Evolutionary conservation across 768 basidiomycete species (phyloP), one percentile per base, ranked within the genome.

Genomic region (Xerocomus potaroensis): DNA sequence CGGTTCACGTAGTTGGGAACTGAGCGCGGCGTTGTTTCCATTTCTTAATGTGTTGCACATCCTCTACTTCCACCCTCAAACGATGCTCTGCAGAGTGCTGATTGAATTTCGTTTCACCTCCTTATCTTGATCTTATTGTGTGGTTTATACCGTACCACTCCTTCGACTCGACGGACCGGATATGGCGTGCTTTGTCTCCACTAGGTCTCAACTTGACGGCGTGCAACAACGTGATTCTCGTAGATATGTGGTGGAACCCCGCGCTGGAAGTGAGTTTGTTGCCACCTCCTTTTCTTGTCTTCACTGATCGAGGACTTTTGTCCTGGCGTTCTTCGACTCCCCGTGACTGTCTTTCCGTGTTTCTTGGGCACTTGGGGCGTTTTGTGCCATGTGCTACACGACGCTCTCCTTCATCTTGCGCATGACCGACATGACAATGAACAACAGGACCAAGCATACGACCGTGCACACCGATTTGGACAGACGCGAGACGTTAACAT

Each of bases 201-300:
- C 53, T n/a, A 82, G 91, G 92, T 36, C 78, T 97, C 36, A 96
- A 97, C 62, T 63, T 97, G 58, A 92, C 91, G 0, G 84, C 83
- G 30, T 97, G 94, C 68, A 95, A 93, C 64, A 91, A 95, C 54
- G 93, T 97, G 31, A 87, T 97, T 55, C 76, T 97, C 3, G 79
- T 91, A 46, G 95, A 96, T 63, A 69, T 93, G 49, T 97, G 94
- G 93, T 97, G 94, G 91, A 87, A 91, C 63, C 89, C 90, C 9
- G 90, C 87, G 0, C 73, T 90, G 4, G 88, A 90, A 68, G 85
- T 87, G 53, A 51, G 77, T 61, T 57, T 47, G 38, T 27, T 11
- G 35, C 18, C 12, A 16, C 5, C 35, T 12, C 16, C 21, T 36
- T 39, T 14, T 35, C 34, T 14, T 43, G 39, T 40, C 15, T 19